Evolutionary conservation across 202 grass and related monocot genomes (phyloP).

Genomic region (Alloteropsis angusta): DNA sequence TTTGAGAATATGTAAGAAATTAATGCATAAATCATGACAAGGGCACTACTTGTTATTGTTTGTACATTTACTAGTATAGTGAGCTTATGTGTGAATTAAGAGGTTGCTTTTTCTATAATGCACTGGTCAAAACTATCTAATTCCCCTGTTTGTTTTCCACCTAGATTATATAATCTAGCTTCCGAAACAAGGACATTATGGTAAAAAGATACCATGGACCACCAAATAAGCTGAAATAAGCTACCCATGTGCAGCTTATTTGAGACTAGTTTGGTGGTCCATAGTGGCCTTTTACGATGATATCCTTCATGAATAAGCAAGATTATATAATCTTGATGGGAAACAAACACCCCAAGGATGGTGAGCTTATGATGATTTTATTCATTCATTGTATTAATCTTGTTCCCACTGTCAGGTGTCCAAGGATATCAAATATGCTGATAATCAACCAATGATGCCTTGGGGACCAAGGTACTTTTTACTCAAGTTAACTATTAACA

Average conservation of each 20-base stretch:
- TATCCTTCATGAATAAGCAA: too few relatives aligned
- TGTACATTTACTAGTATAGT: not conserved
- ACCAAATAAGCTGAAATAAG: too few relatives aligned
- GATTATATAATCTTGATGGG: too few relatives aligned
- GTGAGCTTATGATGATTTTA: not conserved
- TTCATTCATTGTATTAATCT: constrained; percentile 8
- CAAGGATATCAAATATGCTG: constrained; percentile 94
- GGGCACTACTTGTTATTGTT: not conserved
- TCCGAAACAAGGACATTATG: too few relatives aligned
- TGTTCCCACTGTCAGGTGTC: constrained; percentile 46
- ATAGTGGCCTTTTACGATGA: too few relatives aligned
- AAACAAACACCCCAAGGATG: too few relatives aligned
- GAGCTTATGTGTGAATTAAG: not conserved
- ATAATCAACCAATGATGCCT: constrained; percentile 73
- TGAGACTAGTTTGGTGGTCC: too few relatives aligned
- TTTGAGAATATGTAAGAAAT: not conserved
- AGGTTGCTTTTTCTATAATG: not conserved
- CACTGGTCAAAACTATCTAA: not conserved
- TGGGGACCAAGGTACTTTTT: constrained; percentile 78
- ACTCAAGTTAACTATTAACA: not conserved
- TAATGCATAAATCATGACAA: not conserved
- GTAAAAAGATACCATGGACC: too few relatives aligned
- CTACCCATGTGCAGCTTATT: too few relatives aligned
- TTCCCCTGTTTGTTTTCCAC: too few relatives aligned
- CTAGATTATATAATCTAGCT: too few relatives aligned